Conservation (phyloP, 805 yeast species). For the Candida taoyuanica region DNA sequence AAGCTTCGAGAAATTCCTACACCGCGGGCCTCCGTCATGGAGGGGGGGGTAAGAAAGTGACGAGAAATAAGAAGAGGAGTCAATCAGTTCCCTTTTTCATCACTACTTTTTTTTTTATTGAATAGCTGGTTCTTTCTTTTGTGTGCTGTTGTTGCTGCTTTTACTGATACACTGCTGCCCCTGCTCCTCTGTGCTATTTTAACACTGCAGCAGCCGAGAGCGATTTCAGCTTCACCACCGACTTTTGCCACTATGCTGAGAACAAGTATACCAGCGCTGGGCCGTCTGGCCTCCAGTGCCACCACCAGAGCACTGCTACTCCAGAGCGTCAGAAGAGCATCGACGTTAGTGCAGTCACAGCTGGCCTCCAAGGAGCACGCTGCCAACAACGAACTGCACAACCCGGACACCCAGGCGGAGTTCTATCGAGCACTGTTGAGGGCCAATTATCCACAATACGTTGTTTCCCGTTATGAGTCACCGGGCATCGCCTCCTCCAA, state of each 20-base stretch:
- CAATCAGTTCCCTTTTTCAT: no score
- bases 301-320: conserved; percentile 9
- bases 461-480: conserved; percentile 89
- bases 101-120: no score
- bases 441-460: conserved; percentile 91
- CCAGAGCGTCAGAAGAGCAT: conserved; percentile 20
- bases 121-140: no score
- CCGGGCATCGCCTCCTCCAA: conserved; percentile 84
- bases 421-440: conserved; percentile 72
- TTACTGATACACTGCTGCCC: no score
- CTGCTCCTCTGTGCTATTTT: no score
- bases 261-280: conserved; percentile 8
- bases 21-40: no score
- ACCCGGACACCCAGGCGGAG: conserved; percentile 72
- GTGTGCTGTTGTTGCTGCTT: no score
- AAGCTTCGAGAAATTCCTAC: no score
- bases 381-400: conserved; percentile 74
- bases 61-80: no score
- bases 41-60: no score
- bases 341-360: conserved; percentile 21
- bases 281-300: conserved; percentile 6
- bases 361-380: conserved; percentile 69
- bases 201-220: no score
- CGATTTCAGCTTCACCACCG: no score
- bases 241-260: conserved; percentile 9